These are phyloP conservation scores for Kodamaea hsintzibuensis DNA, from an alignment of 805 yeast genomes.

Conservation along the genomic window DNA sequence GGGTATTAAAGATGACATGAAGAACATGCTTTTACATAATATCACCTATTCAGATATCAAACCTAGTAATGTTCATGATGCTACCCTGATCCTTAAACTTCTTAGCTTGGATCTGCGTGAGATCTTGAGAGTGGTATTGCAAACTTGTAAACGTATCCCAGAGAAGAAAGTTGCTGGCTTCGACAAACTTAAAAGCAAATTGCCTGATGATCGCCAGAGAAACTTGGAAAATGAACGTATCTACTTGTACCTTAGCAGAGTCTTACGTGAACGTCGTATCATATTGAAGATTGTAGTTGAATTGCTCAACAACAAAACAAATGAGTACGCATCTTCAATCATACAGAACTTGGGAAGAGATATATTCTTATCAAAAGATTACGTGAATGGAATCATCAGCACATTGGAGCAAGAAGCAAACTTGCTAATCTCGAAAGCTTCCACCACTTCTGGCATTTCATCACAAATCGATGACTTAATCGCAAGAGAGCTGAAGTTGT, in stretches of 20 bases:
- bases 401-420: constrained; percentile 15
- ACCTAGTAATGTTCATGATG: constrained; percentile 35
- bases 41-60: constrained; percentile 37
- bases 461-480: constrained; percentile 21
- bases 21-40: constrained; percentile 43
- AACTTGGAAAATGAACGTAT: constrained; percentile 29
- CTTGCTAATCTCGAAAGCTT: constrained; percentile 8
- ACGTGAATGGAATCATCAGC: constrained; percentile 21
- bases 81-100: constrained; percentile 38
- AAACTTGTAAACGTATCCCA: constrained; percentile 39
- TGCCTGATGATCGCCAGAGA: constrained; percentile 39
- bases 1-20: constrained; percentile 11
- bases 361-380: constrained; percentile 34
- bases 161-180: constrained; percentile 25
- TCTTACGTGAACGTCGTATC: constrained; percentile 53
- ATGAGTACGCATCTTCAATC: constrained; percentile 21
- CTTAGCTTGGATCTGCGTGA: constrained; percentile 46
- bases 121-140: constrained; percentile 48
- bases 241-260: constrained; percentile 35
- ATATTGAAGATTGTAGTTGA: constrained; percentile 45
- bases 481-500: constrained; percentile 31
- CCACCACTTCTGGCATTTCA: constrained; percentile 15
- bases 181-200: constrained; percentile 27
- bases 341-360: constrained; percentile 41
- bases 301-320: constrained; percentile 20